Evolutionary conservation across 75 land plant species (phyloP).

Genomic region (Cupressus sempervirens): DNA sequence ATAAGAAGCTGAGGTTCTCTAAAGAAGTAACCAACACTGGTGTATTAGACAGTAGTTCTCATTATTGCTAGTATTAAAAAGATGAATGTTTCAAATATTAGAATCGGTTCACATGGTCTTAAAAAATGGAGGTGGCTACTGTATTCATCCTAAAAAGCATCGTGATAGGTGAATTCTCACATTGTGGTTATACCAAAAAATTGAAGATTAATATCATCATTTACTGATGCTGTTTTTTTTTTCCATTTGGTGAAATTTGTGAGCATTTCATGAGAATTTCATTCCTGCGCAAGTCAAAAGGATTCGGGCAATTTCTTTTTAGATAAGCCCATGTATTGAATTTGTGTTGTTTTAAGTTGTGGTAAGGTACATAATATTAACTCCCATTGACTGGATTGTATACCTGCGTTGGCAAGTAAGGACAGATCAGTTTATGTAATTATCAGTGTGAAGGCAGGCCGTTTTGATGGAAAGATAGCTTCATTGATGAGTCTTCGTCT

Average conservation of each 20-base stretch:
- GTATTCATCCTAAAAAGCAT: too few species aligned
- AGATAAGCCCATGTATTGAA: background rate
- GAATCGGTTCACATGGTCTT: background rate
- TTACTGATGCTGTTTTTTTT: too few species aligned
- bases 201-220: background rate
- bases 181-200: background rate
- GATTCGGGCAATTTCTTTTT: background rate
- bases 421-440: background rate
- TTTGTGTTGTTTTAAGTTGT: background rate
- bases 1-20: too few species aligned
- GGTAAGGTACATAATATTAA: too few species aligned
- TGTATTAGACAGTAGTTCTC: background rate
- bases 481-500: background rate
- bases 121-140: too few species aligned
- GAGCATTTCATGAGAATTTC: background rate
- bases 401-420: background rate
- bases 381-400: background rate
- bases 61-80: background rate
- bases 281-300: background rate
- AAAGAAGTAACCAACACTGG: too few species aligned
- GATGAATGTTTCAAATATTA: background rate
- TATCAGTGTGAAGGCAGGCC: background rate
- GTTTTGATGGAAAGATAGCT: background rate
- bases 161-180: background rate
- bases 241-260: background rate